These are phyloP conservation scores for Microbotryum silenes-acaulis DNA, from an alignment of 1,284 basidiomycete species.

Conservation along the genomic window DNA sequence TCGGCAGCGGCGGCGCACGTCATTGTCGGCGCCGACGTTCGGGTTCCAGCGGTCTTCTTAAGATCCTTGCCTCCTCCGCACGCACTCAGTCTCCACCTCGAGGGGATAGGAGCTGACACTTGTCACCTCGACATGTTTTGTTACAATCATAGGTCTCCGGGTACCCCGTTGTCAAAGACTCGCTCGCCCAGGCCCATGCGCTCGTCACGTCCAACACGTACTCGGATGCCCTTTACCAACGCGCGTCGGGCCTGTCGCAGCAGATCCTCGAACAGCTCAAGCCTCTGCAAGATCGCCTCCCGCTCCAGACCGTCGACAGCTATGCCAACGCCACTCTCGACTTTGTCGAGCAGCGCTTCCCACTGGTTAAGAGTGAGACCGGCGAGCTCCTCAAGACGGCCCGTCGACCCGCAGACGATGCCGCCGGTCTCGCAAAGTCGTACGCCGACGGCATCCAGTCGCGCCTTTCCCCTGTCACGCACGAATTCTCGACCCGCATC, in stretches of 20 bases:
- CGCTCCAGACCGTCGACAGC: slow-evolving; percentile 21
- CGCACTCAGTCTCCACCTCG: no score
- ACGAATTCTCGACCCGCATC: slow-evolving; percentile 16
- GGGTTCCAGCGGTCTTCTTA: no score
- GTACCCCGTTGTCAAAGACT: slow-evolving; percentile 30
- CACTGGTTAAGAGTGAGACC: slow-evolving; percentile 27
- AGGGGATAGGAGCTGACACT: no score
- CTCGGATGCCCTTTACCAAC: slow-evolving; percentile 19
- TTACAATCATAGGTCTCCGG: slow-evolving; percentile 11
- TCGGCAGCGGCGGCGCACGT: no score
- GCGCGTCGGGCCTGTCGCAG: slow-evolving; percentile 5
- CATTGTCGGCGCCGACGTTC: no score
- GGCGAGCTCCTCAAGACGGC: slow-evolving; percentile 12
- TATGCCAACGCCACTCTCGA: slow-evolving; percentile 27
- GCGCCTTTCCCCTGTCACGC: slow-evolving; percentile 16
- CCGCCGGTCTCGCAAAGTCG: slow-evolving; percentile 9
- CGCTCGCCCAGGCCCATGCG: slow-evolving; percentile 18
- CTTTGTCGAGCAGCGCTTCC: slow-evolving; percentile 27
- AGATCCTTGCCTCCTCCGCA: no score
- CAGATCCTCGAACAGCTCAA: slow-evolving; percentile 19
- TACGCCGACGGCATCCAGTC: slow-evolving; percentile 17
- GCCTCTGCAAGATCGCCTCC: slow-evolving; percentile 23
- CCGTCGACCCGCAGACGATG: slow-evolving; percentile 22
- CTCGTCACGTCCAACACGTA: slow-evolving; percentile 15
- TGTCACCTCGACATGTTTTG: not conserved